Base-by-base conservation (phyloP, 768 basidiomycete genomes). In the Wakefieldia striispora region DNA sequence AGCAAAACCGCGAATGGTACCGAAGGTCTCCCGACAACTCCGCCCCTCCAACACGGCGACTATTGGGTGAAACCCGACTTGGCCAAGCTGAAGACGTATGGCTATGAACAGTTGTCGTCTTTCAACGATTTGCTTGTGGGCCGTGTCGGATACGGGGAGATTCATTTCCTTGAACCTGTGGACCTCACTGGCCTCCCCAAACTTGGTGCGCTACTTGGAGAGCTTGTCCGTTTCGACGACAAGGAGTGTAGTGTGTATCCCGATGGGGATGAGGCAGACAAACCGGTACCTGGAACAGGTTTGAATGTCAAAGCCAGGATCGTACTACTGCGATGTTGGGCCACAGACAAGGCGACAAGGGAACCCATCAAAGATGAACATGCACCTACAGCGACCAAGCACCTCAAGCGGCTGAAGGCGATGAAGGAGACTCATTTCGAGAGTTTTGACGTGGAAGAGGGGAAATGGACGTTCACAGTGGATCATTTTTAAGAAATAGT, bases 181-280 rank as follows among this genome's bases (percentile, higher is more conserved):
- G 93, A 98, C 63, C 79, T 99, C 49, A 97, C 94, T 21, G 84
- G 86, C 20, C 73, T 95, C 41, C 73, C 83, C 14, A 86, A 85
- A 62, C 78, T 98, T 34, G 81, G 83, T 7, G 83, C 86, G 34
- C 80, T 99, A 27, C 75, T 93, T 5, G 95, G 94, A n/a, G 83
- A 85, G 49, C 79, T 93, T 50, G 81, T 98, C 21, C 78, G 86
- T 40, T 95, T 99, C 65, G 86, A 90, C 51, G 86, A 92, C 66
- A 90, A 89, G 75, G 92, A 95, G 66, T 90, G 91, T 62, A 87
- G 83, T 41, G 94, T 98, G 33, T 98, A 99, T 67, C 91, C 93
- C 1, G 94, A 95, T 53, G 83, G 82, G 50, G 85, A 88, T 44
- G 85, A 89, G n/a, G 80, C 78, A 40, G 84, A 89, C 60, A 95